phyloP scores from a whole-genome alignment of 352 stramenopile species.

The Globisporangium takayamanum region DNA sequence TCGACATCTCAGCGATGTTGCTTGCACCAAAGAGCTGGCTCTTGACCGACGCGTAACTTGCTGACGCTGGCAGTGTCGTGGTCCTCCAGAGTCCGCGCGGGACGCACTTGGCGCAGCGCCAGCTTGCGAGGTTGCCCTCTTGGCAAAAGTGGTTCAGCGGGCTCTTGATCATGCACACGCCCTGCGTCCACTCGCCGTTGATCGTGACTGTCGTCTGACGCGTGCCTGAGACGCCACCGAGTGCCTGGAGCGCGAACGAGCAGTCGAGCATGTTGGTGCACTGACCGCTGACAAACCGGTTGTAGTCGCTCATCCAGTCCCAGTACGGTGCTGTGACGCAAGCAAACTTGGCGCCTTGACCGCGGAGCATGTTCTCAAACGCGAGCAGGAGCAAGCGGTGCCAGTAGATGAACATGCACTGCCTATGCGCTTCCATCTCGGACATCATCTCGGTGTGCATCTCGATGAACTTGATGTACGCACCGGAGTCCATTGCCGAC shows the following conservation, averaged over 20 bases:
- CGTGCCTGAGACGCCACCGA: slow-evolving; percentile 22
- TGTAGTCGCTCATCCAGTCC: slow-evolving; percentile 61
- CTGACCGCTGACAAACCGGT: slow-evolving; percentile 20
- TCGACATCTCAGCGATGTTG: slow-evolving; percentile 18
- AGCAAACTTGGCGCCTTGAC: slow-evolving; percentile 32
- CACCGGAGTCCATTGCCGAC: slow-evolving; percentile 42
- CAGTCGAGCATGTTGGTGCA: slow-evolving; percentile 45
- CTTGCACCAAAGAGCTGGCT: slow-evolving; percentile 36
- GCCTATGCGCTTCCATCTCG: slow-evolving; percentile 35
- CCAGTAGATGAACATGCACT: slow-evolving; percentile 85
- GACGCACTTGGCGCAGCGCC: slow-evolving; percentile 31
- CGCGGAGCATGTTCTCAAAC: slow-evolving; percentile 83
- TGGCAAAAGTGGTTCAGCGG: slow-evolving; percentile 48
- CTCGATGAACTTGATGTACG: slow-evolving; percentile 53
- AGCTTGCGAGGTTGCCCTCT: slow-evolving; percentile 14
- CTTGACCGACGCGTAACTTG: slow-evolving; percentile 34
- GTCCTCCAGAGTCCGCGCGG: slow-evolving; percentile 17
- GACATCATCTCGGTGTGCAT: slow-evolving; percentile 60
- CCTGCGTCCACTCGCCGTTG: slow-evolving; percentile 17
- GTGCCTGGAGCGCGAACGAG: slow-evolving; percentile 31
- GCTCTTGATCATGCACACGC: slow-evolving; percentile 24
- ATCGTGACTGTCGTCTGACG: slow-evolving; percentile 16
- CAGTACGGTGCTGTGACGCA: slow-evolving; percentile 81
- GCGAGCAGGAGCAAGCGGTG: slow-evolving; percentile 54
- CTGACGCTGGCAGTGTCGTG: slow-evolving; percentile 22